A percentile compares a stretch with the other conserved stretches of the same genome.
These are phyloP conservation scores for Blastocystis hominis DNA, from an alignment of 352 stramenopile genomes.

Conservation along the genomic window DNA sequence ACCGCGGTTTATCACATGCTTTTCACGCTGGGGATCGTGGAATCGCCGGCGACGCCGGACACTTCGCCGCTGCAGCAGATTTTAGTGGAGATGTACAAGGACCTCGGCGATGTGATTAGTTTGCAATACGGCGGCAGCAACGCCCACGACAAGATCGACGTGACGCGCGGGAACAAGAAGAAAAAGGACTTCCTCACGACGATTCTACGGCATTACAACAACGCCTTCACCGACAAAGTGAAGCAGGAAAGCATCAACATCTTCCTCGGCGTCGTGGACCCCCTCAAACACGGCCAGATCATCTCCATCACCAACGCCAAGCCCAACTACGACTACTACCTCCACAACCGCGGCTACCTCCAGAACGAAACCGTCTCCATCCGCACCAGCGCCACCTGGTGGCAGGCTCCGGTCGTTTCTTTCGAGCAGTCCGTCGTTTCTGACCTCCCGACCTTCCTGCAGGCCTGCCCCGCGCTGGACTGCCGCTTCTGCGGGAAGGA, in stretches of 20 bases:
- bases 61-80: slow-evolving; percentile 10
- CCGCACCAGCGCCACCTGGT: slow-evolving; percentile 72
- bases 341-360: slow-evolving; percentile 76
- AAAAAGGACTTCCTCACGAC: slow-evolving; percentile 79
- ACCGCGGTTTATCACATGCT: slow-evolving; percentile 56
- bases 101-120: slow-evolving; percentile 92
- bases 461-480: background rate
- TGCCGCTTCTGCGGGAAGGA: background rate
- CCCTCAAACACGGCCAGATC: slow-evolving; percentile 58
- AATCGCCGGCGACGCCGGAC: background rate
- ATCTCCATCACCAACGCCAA: slow-evolving; percentile 67
- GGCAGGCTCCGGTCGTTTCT: slow-evolving; percentile 70
- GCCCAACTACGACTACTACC: slow-evolving; percentile 76
- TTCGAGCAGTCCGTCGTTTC: slow-evolving; percentile 66
- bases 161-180: slow-evolving; percentile 62
- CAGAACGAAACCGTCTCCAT: slow-evolving; percentile 65
- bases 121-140: slow-evolving; percentile 97
- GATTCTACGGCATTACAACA: slow-evolving; percentile 96
- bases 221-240: slow-evolving; percentile 92
- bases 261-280: slow-evolving; percentile 85
- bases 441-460: background rate
- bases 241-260: slow-evolving; percentile 99
- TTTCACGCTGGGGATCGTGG: slow-evolving; percentile 44
- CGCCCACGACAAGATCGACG: slow-evolving; percentile 92
- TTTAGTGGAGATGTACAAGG: slow-evolving; percentile 72